Evolutionary conservation across 306 rosid genomes (phyloP).

Genomic region (Lithocarpus polystachyus): DNA sequence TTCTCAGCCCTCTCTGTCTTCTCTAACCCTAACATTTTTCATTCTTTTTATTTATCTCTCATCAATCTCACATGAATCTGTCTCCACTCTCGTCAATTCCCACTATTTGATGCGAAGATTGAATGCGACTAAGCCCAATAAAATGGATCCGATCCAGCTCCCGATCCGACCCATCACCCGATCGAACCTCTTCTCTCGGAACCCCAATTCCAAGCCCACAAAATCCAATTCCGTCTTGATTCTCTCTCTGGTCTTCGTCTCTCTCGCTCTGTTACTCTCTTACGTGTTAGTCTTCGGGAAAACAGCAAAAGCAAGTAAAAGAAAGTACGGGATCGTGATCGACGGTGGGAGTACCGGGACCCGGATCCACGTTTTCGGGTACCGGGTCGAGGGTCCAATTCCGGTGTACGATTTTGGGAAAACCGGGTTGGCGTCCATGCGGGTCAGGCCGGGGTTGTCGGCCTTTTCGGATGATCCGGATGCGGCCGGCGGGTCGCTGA

Average conservation of each 20-base stretch:
- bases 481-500: constrained; percentile 54
- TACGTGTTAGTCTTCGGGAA: constrained; percentile 16
- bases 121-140: constrained; percentile 28
- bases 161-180: constrained; percentile 54
- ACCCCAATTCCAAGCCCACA: constrained; percentile 28
- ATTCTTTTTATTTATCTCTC: too few species aligned
- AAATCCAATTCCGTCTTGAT: constrained; percentile 20
- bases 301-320: constrained; percentile 8
- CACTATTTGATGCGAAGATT: constrained; percentile 74
- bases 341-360: constrained; percentile 96
- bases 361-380: constrained; percentile 70
- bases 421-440: constrained; percentile 54
- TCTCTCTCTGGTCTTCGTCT: constrained; percentile 25
- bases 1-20: too few species aligned
- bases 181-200: constrained; percentile 63
- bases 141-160: constrained; percentile 74
- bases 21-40: too few species aligned
- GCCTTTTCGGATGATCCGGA: constrained; percentile 53
- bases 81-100: neutral
- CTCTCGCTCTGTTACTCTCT: constrained; percentile 33
- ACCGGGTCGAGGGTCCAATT: constrained; percentile 17
- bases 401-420: constrained; percentile 50
- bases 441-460: constrained; percentile 81
- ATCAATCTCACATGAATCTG: constrained; percentile 21
- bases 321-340: constrained; percentile 55